These are phyloP conservation scores for Auriculariales sp. DNA, from an alignment of 768 basidiomycete species.

Conservation along the genomic window DNA sequence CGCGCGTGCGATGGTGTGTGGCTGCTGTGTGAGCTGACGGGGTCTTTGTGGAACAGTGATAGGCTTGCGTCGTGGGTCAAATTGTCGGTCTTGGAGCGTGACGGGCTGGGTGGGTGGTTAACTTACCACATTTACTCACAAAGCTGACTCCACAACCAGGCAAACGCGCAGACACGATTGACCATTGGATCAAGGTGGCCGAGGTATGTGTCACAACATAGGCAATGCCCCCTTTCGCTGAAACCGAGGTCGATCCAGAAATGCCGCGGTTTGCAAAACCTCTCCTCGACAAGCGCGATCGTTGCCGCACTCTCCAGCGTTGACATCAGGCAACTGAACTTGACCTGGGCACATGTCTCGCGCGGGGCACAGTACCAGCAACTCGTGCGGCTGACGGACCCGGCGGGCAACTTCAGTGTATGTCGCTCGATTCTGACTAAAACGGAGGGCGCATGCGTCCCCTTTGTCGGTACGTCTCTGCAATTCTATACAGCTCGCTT, in stretches of 20 bases:
- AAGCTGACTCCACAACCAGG: too few relatives aligned
- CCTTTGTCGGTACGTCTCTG: conserved; percentile 28
- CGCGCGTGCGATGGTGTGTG: conserved; percentile 21
- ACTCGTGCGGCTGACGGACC: conserved; percentile 42
- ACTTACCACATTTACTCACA: too few relatives aligned
- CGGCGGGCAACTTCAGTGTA: conserved; percentile 38
- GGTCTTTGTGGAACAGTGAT: conserved; percentile 46
- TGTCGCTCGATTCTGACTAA: conserved; percentile 31
- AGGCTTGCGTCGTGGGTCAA: conserved; percentile 55
- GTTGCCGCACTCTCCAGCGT: conserved; percentile 46
- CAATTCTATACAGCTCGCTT: too few relatives aligned
- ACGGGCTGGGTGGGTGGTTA: too few relatives aligned
- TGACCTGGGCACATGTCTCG: conserved; percentile 54
- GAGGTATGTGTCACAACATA: conserved; percentile 35
- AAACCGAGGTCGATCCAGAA: conserved; percentile 28
- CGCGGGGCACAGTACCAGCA: conserved; percentile 35
- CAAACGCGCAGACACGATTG: conserved; percentile 42
- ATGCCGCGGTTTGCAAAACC: conserved; percentile 49
- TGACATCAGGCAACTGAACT: conserved; percentile 37
- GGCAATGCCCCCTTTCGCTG: conserved; percentile 3
- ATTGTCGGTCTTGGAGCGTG: conserved; percentile 38
- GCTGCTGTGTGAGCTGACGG: conserved; percentile 23
- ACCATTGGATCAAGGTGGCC: conserved; percentile 67
- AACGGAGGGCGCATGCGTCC: conserved; percentile 43
- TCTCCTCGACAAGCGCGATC: conserved; percentile 53